Evolutionary conservation across 345 rosid genomes (phyloP).

Genomic region (Odontarrhena argentea): DNA sequence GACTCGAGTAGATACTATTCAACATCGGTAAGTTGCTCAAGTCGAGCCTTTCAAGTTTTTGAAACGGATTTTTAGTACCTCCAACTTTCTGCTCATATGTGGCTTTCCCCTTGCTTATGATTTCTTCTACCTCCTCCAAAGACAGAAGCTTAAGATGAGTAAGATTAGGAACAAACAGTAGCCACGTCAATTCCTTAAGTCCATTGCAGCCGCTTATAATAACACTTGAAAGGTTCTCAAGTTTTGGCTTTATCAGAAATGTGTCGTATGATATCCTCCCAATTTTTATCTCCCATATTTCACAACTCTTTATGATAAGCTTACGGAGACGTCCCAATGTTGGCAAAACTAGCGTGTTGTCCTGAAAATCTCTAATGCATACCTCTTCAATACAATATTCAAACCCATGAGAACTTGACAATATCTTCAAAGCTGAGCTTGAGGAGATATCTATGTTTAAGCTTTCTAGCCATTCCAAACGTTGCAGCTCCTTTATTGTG

Average conservation of each 20-base stretch:
- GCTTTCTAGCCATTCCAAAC: not conserved
- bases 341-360: constrained; percentile 12
- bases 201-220: constrained; percentile 11
- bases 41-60: constrained; percentile 14
- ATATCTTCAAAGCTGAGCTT: constrained; percentile 12
- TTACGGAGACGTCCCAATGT: constrained; percentile 6
- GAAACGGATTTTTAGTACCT: constrained; percentile 11
- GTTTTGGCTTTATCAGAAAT: not conserved
- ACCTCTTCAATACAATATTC: constrained; percentile 6
- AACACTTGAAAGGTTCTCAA: constrained; percentile 13
- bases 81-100: constrained; percentile 1
- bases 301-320: constrained; percentile 21
- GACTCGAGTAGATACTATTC: constrained; percentile 17
- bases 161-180: constrained; percentile 23
- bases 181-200: constrained; percentile 24
- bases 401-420: not conserved
- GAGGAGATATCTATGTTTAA: constrained; percentile 18
- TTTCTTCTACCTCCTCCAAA: constrained; percentile 14
- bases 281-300: constrained; percentile 7
- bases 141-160: constrained; percentile 14
- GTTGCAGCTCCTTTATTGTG: constrained; percentile 8
- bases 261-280: constrained; percentile 1
- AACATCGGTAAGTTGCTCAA: constrained; percentile 4
- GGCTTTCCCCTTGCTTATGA: constrained; percentile 21
- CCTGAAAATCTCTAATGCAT: constrained; percentile 16